Evolutionary conservation across 306 rosid genomes (phyloP).

Genomic region (Casuarina equisetifolia): DNA sequence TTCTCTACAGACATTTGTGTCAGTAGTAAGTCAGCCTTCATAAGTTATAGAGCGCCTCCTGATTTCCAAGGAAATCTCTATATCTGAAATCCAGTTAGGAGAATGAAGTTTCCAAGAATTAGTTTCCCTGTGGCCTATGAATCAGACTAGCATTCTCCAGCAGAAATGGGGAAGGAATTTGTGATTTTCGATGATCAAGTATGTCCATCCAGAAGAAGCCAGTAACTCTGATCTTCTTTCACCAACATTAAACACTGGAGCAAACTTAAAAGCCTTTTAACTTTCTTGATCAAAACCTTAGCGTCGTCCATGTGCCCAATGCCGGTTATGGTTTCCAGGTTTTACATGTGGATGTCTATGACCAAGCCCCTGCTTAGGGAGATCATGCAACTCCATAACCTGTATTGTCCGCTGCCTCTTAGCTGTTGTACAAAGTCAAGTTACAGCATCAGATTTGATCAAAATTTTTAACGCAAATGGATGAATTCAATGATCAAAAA

Average conservation of each 20-base stretch:
- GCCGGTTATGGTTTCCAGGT: constrained; percentile 61
- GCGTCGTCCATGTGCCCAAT: constrained; percentile 55
- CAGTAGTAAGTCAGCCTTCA: constrained; percentile 35
- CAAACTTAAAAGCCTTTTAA: constrained; percentile 13
- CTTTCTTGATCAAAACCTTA: constrained; percentile 26
- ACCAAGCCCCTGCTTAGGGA: constrained; percentile 69
- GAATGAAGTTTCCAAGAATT: constrained; percentile 36
- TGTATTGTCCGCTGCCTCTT: constrained; percentile 90
- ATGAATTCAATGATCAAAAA: not conserved
- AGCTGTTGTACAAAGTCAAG: constrained; percentile 47
- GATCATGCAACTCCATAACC: constrained; percentile 88
- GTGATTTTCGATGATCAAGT: constrained; percentile 40
- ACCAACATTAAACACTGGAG: constrained; percentile 22
- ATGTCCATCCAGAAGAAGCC: constrained; percentile 23
- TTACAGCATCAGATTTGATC: constrained; percentile 10
- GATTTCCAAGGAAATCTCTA: constrained; percentile 27
- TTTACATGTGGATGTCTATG: constrained; percentile 55
- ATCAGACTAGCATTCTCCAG: constrained; percentile 18
- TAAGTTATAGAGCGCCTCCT: constrained; percentile 32
- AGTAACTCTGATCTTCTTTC: constrained; percentile 28
- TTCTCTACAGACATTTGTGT: constrained; percentile 39
- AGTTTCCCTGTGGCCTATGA: constrained; percentile 22
- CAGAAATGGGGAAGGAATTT: constrained; percentile 37
- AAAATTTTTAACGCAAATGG: constrained; percentile 5
- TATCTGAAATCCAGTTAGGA: constrained; percentile 35